These are phyloP conservation scores for Phytopythium litorale DNA, from an alignment of 352 stramenopile species.

Conservation along the genomic window DNA sequence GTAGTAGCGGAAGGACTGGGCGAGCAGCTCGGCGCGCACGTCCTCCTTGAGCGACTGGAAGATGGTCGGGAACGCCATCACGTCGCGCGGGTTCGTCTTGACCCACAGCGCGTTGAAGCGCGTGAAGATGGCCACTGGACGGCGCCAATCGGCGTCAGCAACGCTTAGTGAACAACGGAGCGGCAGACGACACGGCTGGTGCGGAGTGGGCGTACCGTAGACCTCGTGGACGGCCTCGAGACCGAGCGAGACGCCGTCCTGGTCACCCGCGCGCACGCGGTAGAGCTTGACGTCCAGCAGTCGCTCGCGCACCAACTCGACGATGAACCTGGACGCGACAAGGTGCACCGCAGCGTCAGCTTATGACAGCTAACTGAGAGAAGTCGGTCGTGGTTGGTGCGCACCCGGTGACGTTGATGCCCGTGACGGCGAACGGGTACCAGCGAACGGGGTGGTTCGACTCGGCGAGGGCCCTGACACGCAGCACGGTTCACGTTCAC, in stretches of 20 bases:
- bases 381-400: not conserved
- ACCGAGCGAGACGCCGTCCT: conserved; percentile 31
- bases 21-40: conserved; percentile 49
- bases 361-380: not conserved
- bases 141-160: not conserved
- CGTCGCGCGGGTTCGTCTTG: conserved; percentile 71
- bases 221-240: conserved; percentile 62
- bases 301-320: conserved; percentile 70
- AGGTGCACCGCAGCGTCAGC: not conserved
- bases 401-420: conserved; percentile 83
- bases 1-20: conserved; percentile 68
- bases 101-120: conserved; percentile 86
- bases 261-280: conserved; percentile 17
- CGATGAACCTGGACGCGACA: conserved; percentile 45
- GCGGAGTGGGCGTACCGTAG: conserved; percentile 38
- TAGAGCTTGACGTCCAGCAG: conserved; percentile 79
- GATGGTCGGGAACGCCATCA: conserved; percentile 83
- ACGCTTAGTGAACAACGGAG: not conserved
- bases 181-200: not conserved
- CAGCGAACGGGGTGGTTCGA: conserved; percentile 83
- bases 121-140: conserved; percentile 63
- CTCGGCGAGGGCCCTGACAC: conserved; percentile 61
- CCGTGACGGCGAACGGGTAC: conserved; percentile 84
- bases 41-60: conserved; percentile 79
- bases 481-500: not conserved